Base-by-base conservation (phyloP, 306 rosid genomes). In the Casuarina equisetifolia region DNA sequence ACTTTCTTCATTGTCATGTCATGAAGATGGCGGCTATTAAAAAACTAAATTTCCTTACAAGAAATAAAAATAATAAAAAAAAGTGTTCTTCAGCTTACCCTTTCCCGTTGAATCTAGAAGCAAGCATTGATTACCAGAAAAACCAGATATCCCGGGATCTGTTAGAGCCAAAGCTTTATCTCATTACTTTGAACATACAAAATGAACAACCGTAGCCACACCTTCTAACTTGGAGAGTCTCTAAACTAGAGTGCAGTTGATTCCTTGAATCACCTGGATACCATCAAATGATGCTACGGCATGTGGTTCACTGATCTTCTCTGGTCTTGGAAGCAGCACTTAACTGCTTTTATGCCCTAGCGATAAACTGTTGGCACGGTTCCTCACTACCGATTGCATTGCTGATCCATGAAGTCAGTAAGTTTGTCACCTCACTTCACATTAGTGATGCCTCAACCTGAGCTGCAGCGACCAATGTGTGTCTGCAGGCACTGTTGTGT, bases 401-500 rank as follows among this genome's bases (percentile, higher is more conserved):
- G 76, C 78, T 73, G 32, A 91, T 88, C 83, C 94, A 89, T 57
- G 97, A 90, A 16, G 74, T 72, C 2, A 88, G 76, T 78, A 80
- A 89, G 1, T 48, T 12, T 0, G 82, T 84, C 8, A 87, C 82
- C 70, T 91, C 79, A 0, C 70, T 86, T 59, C 97, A 91, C 6
- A 88, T 75, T 36, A 90, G 1, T n/a, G 76, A 74, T 17, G 86
- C 83, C 19, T 79, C 9, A 9, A 3, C 69, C 13, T 71, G 59
- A 50, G 44, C 42, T 1, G 73, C 57, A 78, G 79, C 32, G 3
- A 73, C 63, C 1, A 84, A 3, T 80, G 79, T 81, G 76, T 81
- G 76, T 80, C 84, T 0, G 72, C 70, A 59, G 85, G 69, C 43
- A 76, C 2, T 15, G 77, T 17, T 10, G 79, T 75, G 40, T 83